Conservation (phyloP, 495 filamentous ascomycete genomes). For the Talaromyces trachyspermus region DNA sequence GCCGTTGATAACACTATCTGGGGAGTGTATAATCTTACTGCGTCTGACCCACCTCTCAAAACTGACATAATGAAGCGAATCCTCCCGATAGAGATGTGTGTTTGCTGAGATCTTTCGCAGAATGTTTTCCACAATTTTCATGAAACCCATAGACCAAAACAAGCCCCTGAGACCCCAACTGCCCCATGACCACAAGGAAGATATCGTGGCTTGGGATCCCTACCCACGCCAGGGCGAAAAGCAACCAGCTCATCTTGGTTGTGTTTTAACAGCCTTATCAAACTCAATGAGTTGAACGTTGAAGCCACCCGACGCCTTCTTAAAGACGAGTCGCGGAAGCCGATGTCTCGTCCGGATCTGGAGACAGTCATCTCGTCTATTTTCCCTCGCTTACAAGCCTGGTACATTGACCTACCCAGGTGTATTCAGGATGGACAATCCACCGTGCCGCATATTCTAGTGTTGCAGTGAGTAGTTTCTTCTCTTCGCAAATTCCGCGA, state of each 20-base stretch:
- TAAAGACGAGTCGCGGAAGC: conserved; percentile 14
- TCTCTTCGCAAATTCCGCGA: neutral
- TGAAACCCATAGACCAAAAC: conserved; percentile 19
- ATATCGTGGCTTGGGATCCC: conserved; percentile 26
- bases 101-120: conserved; percentile 14
- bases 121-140: conserved; percentile 16
- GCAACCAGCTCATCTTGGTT: conserved; percentile 26
- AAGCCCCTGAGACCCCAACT: conserved; percentile 13
- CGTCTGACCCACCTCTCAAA: conserved; percentile 18
- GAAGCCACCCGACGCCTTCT: conserved; percentile 22
- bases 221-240: conserved; percentile 30
- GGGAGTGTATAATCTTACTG: conserved; percentile 25
- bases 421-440: conserved; percentile 17
- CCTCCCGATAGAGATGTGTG: too few relatives aligned
- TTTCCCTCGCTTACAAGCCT: conserved; percentile 21
- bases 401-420: conserved; percentile 21
- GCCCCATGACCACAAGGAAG: conserved; percentile 12
- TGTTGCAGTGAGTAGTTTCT: conserved; percentile 26
- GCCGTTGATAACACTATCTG: conserved; percentile 20
- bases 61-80: conserved; percentile 4
- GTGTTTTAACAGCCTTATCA: conserved; percentile 18
- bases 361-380: conserved; percentile 15
- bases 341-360: conserved; percentile 11
- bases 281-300: conserved; percentile 20
- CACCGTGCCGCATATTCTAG: conserved; percentile 27